Conservation (phyloP, 257 asterid genomes). For the Linaria vulgaris region DNA sequence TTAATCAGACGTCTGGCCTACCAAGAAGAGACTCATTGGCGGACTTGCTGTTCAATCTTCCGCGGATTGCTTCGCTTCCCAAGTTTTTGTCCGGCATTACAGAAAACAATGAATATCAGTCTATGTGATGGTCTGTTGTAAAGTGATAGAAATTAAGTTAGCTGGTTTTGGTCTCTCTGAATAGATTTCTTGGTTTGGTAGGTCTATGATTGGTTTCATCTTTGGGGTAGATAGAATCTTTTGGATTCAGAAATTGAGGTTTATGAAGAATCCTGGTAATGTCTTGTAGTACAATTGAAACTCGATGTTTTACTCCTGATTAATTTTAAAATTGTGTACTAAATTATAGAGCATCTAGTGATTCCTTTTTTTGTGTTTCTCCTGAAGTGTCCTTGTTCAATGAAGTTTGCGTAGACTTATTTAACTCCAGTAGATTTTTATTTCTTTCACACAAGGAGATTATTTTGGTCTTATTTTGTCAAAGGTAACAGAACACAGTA, state of each 20-base stretch:
- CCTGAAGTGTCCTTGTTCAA: neutral
- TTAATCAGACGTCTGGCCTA: constrained; percentile 34
- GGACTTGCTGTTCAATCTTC: constrained; percentile 66
- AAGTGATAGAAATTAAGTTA: constrained; percentile 16
- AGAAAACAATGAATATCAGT: constrained; percentile 47
- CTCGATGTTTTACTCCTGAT: neutral
- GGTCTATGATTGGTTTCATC: neutral
- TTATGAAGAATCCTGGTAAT: constrained; percentile 26
- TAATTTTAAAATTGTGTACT: neutral
- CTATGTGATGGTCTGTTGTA: constrained; percentile 22
- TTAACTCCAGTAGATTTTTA: too few relatives aligned
- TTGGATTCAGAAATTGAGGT: constrained; percentile 33
- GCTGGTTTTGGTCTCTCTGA: constrained; percentile 20
- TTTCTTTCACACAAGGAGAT: too few relatives aligned
- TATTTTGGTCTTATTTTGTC: too few relatives aligned
- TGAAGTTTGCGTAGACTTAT: too few relatives aligned
- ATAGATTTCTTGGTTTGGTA: neutral
- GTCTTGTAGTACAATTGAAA: neutral
- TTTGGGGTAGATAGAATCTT: constrained; percentile 4
- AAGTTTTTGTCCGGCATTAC: constrained; percentile 44
- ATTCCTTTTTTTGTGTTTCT: neutral
- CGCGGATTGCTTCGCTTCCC: constrained; percentile 69
- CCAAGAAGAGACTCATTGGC: constrained; percentile 65
- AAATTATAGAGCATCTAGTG: neutral
- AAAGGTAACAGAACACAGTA: too few relatives aligned